Evolutionary conservation across 2,329 filamentous ascomycete genomes (phyloP).

Genomic region (Exophiala spinifera): DNA sequence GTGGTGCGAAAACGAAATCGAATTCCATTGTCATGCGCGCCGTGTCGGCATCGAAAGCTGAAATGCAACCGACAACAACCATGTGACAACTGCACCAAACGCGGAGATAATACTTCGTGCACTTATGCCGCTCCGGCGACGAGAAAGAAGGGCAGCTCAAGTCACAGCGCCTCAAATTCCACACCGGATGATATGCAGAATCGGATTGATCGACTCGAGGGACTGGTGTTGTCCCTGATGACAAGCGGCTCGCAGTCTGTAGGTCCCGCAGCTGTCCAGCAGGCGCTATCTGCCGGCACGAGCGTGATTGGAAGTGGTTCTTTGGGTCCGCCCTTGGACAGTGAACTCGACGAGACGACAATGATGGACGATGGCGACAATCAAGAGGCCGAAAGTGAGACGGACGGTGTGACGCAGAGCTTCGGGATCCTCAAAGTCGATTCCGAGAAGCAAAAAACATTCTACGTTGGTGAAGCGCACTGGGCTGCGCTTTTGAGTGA

Average conservation of each 20-base stretch:
- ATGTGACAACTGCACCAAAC: constrained; percentile 92
- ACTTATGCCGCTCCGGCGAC: constrained; percentile 71
- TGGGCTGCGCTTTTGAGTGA: constrained; percentile 78
- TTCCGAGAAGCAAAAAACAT: constrained; percentile 67
- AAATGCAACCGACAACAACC: constrained; percentile 92
- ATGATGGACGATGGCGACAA: constrained; percentile 54
- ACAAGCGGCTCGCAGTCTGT: constrained; percentile 71
- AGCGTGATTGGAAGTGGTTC: constrained; percentile 46
- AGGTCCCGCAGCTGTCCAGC: constrained; percentile 58
- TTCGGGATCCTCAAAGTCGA: constrained; percentile 82
- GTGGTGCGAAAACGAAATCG: constrained; percentile 90
- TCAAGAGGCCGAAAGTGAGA: constrained; percentile 62
- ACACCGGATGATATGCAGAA: constrained; percentile 97
- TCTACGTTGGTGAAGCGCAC: constrained; percentile 79
- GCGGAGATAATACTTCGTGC: constrained; percentile 75
- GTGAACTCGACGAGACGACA: constrained; percentile 32
- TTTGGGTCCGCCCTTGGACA: constrained; percentile 35
- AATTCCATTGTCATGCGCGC: constrained; percentile 85
- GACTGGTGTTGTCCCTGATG: constrained; percentile 89
- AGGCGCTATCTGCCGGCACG: constrained; percentile 33
- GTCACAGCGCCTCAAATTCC: constrained; percentile 51
- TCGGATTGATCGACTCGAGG: constrained; percentile 91
- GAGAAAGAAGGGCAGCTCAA: constrained; percentile 65
- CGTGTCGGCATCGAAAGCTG: constrained; percentile 86
- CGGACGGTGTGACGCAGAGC: constrained; percentile 67